Percentiles rank a stretch among this genome's conserved stretches.
Evolutionary conservation across 805 yeast genomes (phyloP).

Genomic region (Wickerhamomyces kurtzmanii): DNA sequence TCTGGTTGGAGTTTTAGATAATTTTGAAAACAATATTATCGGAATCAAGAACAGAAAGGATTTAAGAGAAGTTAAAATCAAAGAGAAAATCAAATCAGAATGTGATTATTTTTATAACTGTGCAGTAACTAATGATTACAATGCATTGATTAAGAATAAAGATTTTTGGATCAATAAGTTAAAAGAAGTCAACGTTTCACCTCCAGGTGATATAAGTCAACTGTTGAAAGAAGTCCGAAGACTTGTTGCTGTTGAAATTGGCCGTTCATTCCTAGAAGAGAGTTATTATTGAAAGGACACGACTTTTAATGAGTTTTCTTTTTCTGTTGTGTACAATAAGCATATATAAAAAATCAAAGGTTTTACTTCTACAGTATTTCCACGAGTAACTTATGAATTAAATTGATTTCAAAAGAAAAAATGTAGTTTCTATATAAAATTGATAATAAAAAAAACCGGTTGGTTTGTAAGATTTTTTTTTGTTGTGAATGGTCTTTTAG

Average conservation of each 20-base stretch:
- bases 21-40: slow-evolving; percentile 8
- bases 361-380: too few species aligned
- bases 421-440: too few species aligned
- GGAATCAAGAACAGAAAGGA: slow-evolving; percentile 6
- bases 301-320: too few species aligned
- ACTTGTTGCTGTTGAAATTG: slow-evolving; percentile 14
- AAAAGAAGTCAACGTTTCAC: slow-evolving; percentile 7
- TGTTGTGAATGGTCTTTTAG: too few species aligned
- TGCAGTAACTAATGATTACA: slow-evolving; percentile 4
- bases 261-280: slow-evolving; percentile 14
- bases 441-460: too few species aligned
- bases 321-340: too few species aligned
- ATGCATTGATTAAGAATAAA: slow-evolving; percentile 1
- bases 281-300: too few species aligned
- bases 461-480: too few species aligned
- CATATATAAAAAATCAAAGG: too few species aligned
- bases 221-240: slow-evolving; percentile 12
- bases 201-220: slow-evolving; percentile 8
- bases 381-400: too few species aligned
- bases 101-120: slow-evolving; percentile 13
- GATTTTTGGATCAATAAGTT: slow-evolving; percentile 13
- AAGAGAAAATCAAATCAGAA: slow-evolving; percentile 4
- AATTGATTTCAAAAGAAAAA: too few species aligned
- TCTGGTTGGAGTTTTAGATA: slow-evolving; percentile 11
- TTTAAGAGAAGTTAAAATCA: too few species aligned